Evolutionary conservation across 768 basidiomycete species (phyloP).

Genomic region (Tricholoma hemisulphureum): DNA sequence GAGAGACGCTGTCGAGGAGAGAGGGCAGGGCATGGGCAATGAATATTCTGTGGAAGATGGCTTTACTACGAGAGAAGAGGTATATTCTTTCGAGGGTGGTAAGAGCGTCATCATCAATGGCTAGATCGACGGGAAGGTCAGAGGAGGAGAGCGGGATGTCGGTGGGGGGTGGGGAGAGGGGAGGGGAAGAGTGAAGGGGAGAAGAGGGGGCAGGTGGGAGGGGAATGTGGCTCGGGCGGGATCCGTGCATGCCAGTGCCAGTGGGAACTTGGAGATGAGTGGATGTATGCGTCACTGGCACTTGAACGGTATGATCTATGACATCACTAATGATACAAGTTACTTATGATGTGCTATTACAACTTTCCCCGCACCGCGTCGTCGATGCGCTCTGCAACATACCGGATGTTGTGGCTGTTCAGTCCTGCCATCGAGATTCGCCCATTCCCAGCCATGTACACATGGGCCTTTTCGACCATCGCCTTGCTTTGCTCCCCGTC

Average conservation of each 20-base stretch:
- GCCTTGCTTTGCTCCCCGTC: conserved; percentile 60
- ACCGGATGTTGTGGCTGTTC: conserved; percentile 74
- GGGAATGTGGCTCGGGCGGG: conserved; percentile 29
- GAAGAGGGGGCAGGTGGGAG: conserved; percentile 32
- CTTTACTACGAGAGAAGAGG: conserved; percentile 79
- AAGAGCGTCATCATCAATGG: conserved; percentile 75
- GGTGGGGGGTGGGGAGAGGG: conserved; percentile 17
- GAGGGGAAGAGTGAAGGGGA: conserved; percentile 36
- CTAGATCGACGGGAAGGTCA: conserved; percentile 40
- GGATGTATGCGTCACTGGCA: no score
- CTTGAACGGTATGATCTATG: background rate
- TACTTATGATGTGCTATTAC: conserved; percentile 24
- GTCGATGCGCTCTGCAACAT: conserved; percentile 73
- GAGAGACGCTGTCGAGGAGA: conserved; percentile 72
- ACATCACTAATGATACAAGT: background rate
- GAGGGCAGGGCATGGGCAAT: conserved; percentile 83
- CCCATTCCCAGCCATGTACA: conserved; percentile 86
- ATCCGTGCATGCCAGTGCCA: background rate
- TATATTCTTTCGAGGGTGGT: conserved; percentile 90
- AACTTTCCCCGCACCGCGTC: conserved; percentile 45
- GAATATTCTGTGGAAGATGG: conserved; percentile 62
- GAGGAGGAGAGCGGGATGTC: conserved; percentile 38
- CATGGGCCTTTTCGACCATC: conserved; percentile 68
- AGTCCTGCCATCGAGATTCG: conserved; percentile 94
- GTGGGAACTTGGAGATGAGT: no score